Evolutionary conservation across 2,329 filamentous ascomycete species (phyloP).

Genomic region (Calonectria montana): DNA sequence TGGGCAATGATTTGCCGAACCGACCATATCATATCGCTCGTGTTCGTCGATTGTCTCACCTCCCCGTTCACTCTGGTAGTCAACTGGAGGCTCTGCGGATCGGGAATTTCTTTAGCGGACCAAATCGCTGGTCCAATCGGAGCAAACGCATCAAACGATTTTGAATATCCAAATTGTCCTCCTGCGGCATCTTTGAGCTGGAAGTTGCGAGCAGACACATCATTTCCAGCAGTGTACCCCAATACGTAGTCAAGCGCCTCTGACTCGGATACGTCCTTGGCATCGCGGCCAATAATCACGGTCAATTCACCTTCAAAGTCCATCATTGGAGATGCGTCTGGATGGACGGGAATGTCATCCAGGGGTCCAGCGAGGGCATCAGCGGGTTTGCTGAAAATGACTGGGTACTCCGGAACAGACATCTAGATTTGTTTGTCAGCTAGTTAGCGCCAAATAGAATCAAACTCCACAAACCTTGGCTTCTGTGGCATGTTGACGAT

Average conservation of each 20-base stretch:
- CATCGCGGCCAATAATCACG: slow-evolving; percentile 60
- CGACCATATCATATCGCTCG: slow-evolving; percentile 16
- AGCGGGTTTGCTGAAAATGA: slow-evolving; percentile 7
- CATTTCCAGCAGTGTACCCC: slow-evolving; percentile 65
- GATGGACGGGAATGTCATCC: slow-evolving; percentile 8
- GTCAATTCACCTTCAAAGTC: slow-evolving; percentile 60
- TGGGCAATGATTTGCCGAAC: slow-evolving; percentile 8
- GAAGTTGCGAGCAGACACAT: slow-evolving; percentile 53
- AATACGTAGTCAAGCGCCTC: slow-evolving; percentile 61
- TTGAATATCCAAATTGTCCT: slow-evolving; percentile 12
- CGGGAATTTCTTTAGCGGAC: not conserved
- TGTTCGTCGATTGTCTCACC: slow-evolving; percentile 6
- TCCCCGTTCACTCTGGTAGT: slow-evolving; percentile 16
- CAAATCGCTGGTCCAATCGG: slow-evolving; percentile 11
- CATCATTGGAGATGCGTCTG: slow-evolving; percentile 8
- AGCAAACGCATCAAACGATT: slow-evolving; percentile 20
- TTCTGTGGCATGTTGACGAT: too few relatives aligned
- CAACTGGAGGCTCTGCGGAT: slow-evolving; percentile 6
- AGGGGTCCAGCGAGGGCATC: slow-evolving; percentile 6
- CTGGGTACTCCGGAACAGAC: slow-evolving; percentile 14
- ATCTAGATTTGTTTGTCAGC: too few relatives aligned
- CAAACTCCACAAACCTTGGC: too few relatives aligned
- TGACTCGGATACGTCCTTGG: slow-evolving; percentile 57
- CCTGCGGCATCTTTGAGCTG: slow-evolving; percentile 12
- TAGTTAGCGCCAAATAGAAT: too few relatives aligned